Evolutionary conservation across 805 yeast genomes (phyloP).

Genomic region (Lipomyces mesembrius): DNA sequence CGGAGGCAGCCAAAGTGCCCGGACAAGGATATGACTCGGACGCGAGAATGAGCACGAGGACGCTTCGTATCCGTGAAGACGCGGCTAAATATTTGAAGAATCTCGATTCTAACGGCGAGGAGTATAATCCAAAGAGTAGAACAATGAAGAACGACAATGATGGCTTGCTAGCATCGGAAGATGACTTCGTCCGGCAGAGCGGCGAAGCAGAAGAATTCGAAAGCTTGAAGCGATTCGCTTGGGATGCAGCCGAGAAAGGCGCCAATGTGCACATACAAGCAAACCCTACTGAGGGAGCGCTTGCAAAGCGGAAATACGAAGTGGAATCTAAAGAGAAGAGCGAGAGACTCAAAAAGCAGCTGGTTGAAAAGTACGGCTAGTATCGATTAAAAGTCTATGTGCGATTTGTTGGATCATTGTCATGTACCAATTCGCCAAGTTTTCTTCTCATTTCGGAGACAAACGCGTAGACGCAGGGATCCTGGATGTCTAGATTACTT

Average conservation of each 20-base stretch:
- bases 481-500: background rate
- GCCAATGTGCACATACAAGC: constrained; percentile 47
- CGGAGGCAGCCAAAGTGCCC: constrained; percentile 39
- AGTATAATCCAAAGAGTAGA: constrained; percentile 49
- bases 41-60: constrained; percentile 48
- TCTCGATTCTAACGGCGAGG: constrained; percentile 54
- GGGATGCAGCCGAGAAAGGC: constrained; percentile 50
- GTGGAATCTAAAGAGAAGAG: constrained; percentile 43
- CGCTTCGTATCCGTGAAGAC: constrained; percentile 72
- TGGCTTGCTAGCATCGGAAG: constrained; percentile 56
- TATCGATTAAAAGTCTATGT: constrained; percentile 31
- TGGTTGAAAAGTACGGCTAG: constrained; percentile 50
- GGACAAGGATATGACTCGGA: constrained; percentile 37
- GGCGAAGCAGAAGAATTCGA: constrained; percentile 64
- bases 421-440: constrained; percentile 24
- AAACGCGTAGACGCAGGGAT: constrained; percentile 18
- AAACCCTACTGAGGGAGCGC: constrained; percentile 55
- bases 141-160: constrained; percentile 44
- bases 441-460: constrained; percentile 18
- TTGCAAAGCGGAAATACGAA: constrained; percentile 47
- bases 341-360: constrained; percentile 44
- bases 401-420: background rate
- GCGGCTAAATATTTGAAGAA: constrained; percentile 70
- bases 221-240: constrained; percentile 55
- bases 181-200: constrained; percentile 39